Conservation (phyloP, 208 protist genomes). For the Polymyxa betae region DNA sequence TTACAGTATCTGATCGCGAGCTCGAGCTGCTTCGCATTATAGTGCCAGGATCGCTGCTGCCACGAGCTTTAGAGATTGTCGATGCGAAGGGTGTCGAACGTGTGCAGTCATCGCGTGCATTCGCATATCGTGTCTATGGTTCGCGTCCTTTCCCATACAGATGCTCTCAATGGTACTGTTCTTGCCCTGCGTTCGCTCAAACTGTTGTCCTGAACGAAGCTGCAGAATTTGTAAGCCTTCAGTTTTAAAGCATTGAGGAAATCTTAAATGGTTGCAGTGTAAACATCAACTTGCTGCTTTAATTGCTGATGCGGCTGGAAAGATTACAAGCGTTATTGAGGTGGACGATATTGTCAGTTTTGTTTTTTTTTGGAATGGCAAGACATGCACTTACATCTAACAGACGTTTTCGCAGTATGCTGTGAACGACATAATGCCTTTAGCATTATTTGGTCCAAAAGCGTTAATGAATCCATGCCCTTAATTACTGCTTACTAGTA, state of each 20-base stretch:
- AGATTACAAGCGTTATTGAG: not conserved
- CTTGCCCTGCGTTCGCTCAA: not conserved
- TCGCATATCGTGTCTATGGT: not conserved
- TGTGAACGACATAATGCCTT: not conserved
- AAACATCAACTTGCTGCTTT: slow-evolving; percentile 40
- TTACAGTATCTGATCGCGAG: no score
- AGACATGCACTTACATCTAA: no score
- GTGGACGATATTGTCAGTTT: not conserved
- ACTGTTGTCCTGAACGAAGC: not conserved
- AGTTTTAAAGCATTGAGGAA: not conserved
- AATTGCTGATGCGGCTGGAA: not conserved
- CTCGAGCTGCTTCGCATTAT: not conserved
- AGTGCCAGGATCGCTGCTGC: not conserved
- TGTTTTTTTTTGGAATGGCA: no score
- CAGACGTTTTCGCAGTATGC: not conserved
- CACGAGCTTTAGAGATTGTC: slow-evolving; percentile 24
- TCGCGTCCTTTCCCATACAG: not conserved
- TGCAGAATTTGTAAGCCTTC: not conserved
- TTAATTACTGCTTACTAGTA: no score
- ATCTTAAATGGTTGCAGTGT: not conserved
- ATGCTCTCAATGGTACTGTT: slow-evolving; percentile 21
- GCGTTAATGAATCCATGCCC: no score
- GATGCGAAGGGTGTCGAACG: not conserved
- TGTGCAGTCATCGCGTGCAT: not conserved
- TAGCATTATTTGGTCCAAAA: no score